Percentiles rank a stretch among this genome's conserved stretches.
phyloP scores from a whole-genome alignment of 2,329 filamentous ascomycete genomes.

The Lecanicillium sp. region DNA sequence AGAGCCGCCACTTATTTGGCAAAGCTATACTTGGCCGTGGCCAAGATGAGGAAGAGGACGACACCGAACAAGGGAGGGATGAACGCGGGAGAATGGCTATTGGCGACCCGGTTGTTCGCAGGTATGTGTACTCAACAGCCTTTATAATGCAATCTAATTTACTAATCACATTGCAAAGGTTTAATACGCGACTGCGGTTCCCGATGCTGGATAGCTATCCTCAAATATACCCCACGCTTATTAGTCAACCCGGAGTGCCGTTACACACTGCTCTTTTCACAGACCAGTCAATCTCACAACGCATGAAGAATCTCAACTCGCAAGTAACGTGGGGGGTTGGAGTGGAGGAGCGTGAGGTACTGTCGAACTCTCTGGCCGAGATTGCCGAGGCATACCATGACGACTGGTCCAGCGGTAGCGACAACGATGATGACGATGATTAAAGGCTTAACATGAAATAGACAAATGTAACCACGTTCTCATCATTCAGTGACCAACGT shows the following conservation, averaged over 20 bases:
- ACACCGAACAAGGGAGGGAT: slow-evolving; percentile 5
- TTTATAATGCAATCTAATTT: too few relatives aligned
- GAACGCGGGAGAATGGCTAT: neutral
- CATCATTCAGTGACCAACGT: too few relatives aligned
- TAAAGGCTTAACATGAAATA: slow-evolving; percentile 9
- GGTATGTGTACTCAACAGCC: too few relatives aligned
- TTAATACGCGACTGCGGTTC: slow-evolving; percentile 51
- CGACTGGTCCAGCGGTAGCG: slow-evolving; percentile 73
- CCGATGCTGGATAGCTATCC: slow-evolving; percentile 82
- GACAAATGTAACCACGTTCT: neutral
- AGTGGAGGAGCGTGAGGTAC: slow-evolving; percentile 71
- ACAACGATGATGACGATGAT: slow-evolving; percentile 57
- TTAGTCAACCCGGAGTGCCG: slow-evolving; percentile 23
- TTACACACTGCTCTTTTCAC: slow-evolving; percentile 59
- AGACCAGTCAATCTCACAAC: slow-evolving; percentile 62
- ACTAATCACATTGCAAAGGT: slow-evolving; percentile 18
- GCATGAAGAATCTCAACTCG: slow-evolving; percentile 57
- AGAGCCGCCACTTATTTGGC: slow-evolving; percentile 10
- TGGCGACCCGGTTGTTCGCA: slow-evolving; percentile 9
- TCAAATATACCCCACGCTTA: slow-evolving; percentile 51
- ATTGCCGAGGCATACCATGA: slow-evolving; percentile 85
- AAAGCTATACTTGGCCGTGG: slow-evolving; percentile 6
- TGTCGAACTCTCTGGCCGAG: slow-evolving; percentile 74
- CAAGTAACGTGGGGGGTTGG: slow-evolving; percentile 55
- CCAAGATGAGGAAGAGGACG: slow-evolving; percentile 1